A percentile compares a stretch with the other conserved stretches of the same genome.
Evolutionary conservation across 805 yeast species (phyloP).

Genomic region (Candida caryicola): DNA sequence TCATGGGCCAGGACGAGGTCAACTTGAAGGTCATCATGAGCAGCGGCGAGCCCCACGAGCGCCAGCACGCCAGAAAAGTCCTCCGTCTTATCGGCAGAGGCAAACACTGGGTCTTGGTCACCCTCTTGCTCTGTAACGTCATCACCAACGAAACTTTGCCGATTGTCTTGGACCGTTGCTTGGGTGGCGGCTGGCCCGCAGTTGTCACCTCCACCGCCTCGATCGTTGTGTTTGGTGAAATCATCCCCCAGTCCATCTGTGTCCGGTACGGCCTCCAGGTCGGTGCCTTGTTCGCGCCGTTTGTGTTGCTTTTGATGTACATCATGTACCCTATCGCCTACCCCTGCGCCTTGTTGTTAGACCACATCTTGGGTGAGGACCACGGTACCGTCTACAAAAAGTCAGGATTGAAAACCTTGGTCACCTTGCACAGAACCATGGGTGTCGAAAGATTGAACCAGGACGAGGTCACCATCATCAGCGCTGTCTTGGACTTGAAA

Average conservation of each 20-base stretch:
- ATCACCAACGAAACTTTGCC: constrained; percentile 94
- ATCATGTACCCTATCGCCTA: constrained; percentile 88
- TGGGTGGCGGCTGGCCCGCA: constrained; percentile 98
- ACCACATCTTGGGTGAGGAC: constrained; percentile 84
- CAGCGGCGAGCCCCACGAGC: constrained; percentile 75
- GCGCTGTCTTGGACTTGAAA: constrained; percentile 89
- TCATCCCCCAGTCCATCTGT: constrained; percentile 91
- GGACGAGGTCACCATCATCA: constrained; percentile 94
- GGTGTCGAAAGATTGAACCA: constrained; percentile 90
- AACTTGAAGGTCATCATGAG: constrained; percentile 85
- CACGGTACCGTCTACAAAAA: constrained; percentile 94
- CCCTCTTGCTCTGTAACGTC: constrained; percentile 79
- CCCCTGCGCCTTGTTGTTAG: constrained; percentile 81
- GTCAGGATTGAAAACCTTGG: constrained; percentile 89
- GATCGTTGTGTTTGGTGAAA: constrained; percentile 93
- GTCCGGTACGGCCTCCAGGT: constrained; percentile 90
- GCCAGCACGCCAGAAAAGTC: constrained; percentile 67
- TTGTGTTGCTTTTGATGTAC: constrained; percentile 82
- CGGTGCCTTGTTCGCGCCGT: constrained; percentile 88
- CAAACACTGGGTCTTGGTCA: constrained; percentile 95
- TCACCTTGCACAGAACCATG: constrained; percentile 89
- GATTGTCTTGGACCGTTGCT: constrained; percentile 83
- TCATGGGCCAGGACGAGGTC: constrained; percentile 98
- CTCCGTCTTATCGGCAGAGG: constrained; percentile 72
- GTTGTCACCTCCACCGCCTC: constrained; percentile 90